Conservation (phyloP, 306 rosid species). For the Amphicarpaea edgeworthii region DNA sequence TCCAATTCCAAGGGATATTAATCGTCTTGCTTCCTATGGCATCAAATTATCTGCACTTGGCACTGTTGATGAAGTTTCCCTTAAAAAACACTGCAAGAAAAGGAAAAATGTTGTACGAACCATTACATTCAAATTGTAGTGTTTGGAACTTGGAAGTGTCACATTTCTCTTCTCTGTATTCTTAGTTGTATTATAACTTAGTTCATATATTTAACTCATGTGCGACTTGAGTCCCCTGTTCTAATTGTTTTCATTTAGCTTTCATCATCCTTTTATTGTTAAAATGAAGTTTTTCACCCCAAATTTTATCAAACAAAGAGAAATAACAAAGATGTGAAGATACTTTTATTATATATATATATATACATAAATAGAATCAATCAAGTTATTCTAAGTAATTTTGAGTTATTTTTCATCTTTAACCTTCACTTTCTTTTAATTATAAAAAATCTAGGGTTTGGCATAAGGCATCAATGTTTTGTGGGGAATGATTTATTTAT, state of each 20-base stretch:
- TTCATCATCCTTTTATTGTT: neutral
- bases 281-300: too few species aligned
- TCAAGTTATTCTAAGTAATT: too few species aligned
- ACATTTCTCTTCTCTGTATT: conserved; percentile 32
- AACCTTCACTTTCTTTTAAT: too few species aligned
- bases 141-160: conserved; percentile 36
- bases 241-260: neutral
- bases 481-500: too few species aligned
- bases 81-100: conserved; percentile 65
- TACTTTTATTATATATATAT: too few species aligned
- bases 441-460: too few species aligned
- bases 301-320: too few species aligned
- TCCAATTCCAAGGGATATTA: conserved; percentile 77
- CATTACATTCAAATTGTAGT: conserved; percentile 64
- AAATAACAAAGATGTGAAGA: too few species aligned
- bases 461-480: too few species aligned
- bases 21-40: conserved; percentile 73
- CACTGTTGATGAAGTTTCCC: conserved; percentile 59
- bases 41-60: conserved; percentile 69
- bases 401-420: too few species aligned
- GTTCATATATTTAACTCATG: neutral
- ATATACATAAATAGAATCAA: too few species aligned
- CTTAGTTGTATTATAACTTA: conserved; percentile 8
- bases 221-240: neutral
- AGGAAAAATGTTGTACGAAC: conserved; percentile 73